phyloP scores from a whole-genome alignment of 129 eudicot genomes.

The Artemisia tridentata region DNA sequence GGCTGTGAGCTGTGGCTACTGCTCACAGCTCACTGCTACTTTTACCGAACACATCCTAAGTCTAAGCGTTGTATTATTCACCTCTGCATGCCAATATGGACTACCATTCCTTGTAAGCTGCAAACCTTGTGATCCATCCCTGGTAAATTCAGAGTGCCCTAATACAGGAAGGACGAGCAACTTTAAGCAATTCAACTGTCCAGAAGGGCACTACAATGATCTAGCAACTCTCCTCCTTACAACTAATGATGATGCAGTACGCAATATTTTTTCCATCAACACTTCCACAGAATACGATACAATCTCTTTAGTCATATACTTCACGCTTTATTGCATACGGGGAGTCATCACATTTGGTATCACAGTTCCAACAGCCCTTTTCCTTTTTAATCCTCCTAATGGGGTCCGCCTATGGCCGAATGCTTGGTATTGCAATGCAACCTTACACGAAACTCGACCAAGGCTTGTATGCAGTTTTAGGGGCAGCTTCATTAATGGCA shows the following conservation, averaged over 20 bases:
- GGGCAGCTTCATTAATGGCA: conserved; percentile 94
- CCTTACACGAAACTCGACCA: conserved; percentile 72
- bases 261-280: conserved; percentile 72
- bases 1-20: too few species aligned
- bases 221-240: conserved; percentile 85
- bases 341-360: conserved; percentile 92
- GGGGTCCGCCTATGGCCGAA: conserved; percentile 91
- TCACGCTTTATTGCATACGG: conserved; percentile 65
- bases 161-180: conserved; percentile 62
- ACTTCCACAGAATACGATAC: conserved; percentile 55
- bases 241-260: conserved; percentile 82
- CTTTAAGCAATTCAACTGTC: conserved; percentile 95
- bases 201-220: conserved; percentile 83
- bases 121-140: conserved; percentile 63
- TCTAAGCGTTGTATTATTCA: conserved; percentile 69
- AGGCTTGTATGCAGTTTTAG: conserved; percentile 81
- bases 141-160: conserved; percentile 49
- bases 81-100: conserved; percentile 86
- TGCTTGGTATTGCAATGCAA: conserved; percentile 76
- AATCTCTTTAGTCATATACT: conserved; percentile 61
- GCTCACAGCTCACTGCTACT: too few species aligned
- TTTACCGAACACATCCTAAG: too few species aligned
- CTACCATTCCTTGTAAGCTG: conserved; percentile 85
- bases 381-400: conserved; percentile 84
- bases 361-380: conserved; percentile 95